phyloP scores from a whole-genome alignment of 495 filamentous ascomycete species.

The Neurospora pannonica region DNA sequence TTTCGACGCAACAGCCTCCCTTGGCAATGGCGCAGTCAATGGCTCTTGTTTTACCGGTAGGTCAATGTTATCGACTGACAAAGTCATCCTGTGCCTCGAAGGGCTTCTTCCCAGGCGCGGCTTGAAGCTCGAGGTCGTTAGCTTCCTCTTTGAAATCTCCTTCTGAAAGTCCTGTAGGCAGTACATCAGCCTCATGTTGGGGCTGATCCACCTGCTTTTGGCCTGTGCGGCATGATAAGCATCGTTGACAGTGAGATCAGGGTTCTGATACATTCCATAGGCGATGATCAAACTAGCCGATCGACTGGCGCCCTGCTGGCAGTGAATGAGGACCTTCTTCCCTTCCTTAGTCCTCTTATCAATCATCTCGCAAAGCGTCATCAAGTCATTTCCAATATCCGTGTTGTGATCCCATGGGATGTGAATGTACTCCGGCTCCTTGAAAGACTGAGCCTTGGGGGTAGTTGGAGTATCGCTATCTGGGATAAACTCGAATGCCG shows the following conservation, averaged over 20 bases:
- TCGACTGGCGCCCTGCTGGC: conserved; percentile 89
- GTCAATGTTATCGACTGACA: conserved; percentile 43
- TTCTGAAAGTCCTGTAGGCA: conserved; percentile 88
- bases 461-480: conserved; percentile 42
- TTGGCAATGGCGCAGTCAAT: conserved; percentile 41
- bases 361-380: conserved; percentile 76
- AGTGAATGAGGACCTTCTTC: conserved; percentile 87
- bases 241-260: conserved; percentile 77
- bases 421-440: conserved; percentile 84
- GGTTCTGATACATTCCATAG: conserved; percentile 90
- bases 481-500: conserved; percentile 52
- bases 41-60: conserved; percentile 31
- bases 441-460: conserved; percentile 43
- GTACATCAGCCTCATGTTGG: conserved; percentile 97
- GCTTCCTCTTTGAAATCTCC: conserved; percentile 46
- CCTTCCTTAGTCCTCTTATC: conserved; percentile 66
- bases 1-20: conserved; percentile 23
- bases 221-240: conserved; percentile 85
- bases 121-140: conserved; percentile 34
- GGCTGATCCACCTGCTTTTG: conserved; percentile 90
- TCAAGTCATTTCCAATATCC: conserved; percentile 80
- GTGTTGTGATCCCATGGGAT: conserved; percentile 98
- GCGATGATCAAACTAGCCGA: conserved; percentile 96
- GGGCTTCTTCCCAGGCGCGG: conserved; percentile 37
- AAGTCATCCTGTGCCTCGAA: conserved; percentile 40